phyloP scores from a whole-genome alignment of 352 stramenopile species.

The Pythium vanterpoolii region DNA sequence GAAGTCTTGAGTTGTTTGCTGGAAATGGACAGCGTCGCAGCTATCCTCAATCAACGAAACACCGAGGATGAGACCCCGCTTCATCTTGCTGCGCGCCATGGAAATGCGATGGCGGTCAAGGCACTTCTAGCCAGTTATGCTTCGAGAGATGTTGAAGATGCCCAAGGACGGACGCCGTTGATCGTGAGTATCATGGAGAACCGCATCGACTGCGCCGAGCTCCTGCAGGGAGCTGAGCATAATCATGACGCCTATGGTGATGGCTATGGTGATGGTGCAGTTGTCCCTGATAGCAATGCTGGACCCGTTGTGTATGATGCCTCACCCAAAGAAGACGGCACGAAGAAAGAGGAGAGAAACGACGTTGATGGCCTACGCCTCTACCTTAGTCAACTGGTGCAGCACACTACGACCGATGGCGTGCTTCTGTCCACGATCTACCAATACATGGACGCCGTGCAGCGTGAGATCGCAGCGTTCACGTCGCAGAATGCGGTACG shows the following conservation, averaged over 20 bases:
- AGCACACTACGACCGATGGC: slow-evolving; percentile 8
- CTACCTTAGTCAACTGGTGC: slow-evolving; percentile 17
- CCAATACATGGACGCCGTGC: slow-evolving; percentile 19
- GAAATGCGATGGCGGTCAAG: slow-evolving; percentile 38
- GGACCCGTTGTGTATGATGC: slow-evolving; percentile 7
- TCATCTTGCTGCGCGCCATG: slow-evolving; percentile 75
- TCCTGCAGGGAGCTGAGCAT: slow-evolving; percentile 49
- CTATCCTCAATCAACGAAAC: slow-evolving; percentile 87
- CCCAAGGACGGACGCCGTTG: slow-evolving; percentile 52
- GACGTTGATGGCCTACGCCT: slow-evolving; percentile 14
- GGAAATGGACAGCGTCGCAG: slow-evolving; percentile 38
- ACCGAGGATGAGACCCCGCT: slow-evolving; percentile 85
- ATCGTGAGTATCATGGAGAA: slow-evolving; percentile 74
- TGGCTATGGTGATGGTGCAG: neutral
- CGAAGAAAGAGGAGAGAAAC: neutral
- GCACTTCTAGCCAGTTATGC: slow-evolving; percentile 42
- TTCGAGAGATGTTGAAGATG: slow-evolving; percentile 44
- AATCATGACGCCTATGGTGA: neutral
- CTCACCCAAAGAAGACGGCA: neutral
- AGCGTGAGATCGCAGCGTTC: slow-evolving; percentile 3
- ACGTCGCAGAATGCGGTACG: neutral
- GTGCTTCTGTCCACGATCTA: slow-evolving; percentile 19
- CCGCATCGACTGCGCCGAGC: slow-evolving; percentile 56
- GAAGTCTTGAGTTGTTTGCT: slow-evolving; percentile 77
- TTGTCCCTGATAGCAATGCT: neutral